phyloP scores from a whole-genome alignment of 2,329 filamentous ascomycete genomes.

The Aspergillus pseudotamarii region DNA sequence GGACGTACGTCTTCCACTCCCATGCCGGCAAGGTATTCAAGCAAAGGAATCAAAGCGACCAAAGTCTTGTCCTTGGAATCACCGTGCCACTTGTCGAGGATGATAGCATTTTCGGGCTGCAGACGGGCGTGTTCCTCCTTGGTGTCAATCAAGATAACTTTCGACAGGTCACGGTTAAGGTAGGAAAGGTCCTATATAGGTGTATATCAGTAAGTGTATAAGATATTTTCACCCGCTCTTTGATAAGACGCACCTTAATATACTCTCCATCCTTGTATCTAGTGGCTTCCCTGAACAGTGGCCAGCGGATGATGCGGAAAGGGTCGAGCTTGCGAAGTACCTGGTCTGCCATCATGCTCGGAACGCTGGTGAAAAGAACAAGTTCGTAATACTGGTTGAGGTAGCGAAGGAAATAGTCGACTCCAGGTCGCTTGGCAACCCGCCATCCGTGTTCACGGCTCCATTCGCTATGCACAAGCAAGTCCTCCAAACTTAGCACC shows the following conservation, averaged over 20 bases:
- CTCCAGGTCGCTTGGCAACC: conserved; percentile 88
- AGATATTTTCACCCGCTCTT: neutral
- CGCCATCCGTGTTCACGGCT: conserved; percentile 91
- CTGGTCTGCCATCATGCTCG: conserved; percentile 80
- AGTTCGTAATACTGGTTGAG: conserved; percentile 97
- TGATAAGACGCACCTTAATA: conserved; percentile 73
- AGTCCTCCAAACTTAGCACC: conserved; percentile 88
- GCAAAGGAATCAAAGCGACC: conserved; percentile 88
- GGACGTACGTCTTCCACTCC: conserved; percentile 84
- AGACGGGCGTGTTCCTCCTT: conserved; percentile 77
- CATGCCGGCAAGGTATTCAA: conserved; percentile 96
- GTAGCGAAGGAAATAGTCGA: conserved; percentile 97
- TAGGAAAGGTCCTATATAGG: conserved; percentile 81
- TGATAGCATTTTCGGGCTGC: conserved; percentile 95
- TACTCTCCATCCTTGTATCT: conserved; percentile 95
- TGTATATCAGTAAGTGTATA: neutral
- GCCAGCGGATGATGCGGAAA: conserved; percentile 93
- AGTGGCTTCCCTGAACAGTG: conserved; percentile 93
- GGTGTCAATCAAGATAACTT: conserved; percentile 93
- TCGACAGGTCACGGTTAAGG: conserved; percentile 91
- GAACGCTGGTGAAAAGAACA: conserved; percentile 90
- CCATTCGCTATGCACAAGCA: conserved; percentile 95
- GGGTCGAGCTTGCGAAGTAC: conserved; percentile 92
- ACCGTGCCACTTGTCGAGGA: conserved; percentile 88
- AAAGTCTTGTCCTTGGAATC: conserved; percentile 81